A percentile compares a stretch with the other conserved stretches of the same genome.
phyloP scores from a whole-genome alignment of 257 asterid genomes.

The Primulina tabacum region DNA sequence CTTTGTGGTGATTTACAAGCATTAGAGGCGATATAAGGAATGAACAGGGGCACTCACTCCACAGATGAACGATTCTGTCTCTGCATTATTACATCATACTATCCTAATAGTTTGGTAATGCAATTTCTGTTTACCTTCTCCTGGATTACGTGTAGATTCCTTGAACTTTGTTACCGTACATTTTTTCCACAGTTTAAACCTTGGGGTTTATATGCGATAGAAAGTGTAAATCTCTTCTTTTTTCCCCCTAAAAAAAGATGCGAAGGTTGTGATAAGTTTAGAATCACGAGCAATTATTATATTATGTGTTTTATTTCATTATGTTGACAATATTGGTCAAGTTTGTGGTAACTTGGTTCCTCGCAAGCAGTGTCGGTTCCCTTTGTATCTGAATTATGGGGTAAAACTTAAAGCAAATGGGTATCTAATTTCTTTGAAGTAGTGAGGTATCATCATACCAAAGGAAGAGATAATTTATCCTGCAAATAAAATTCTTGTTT shows the following conservation, averaged over 20 bases:
- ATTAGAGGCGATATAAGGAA: constrained; percentile 17
- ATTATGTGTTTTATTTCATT: not conserved
- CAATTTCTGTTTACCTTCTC: not conserved
- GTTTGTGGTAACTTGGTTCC: too few species aligned
- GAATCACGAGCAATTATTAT: not conserved
- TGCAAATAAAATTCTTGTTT: too few species aligned
- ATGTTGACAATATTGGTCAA: too few species aligned
- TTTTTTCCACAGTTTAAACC: not conserved
- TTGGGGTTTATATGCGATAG: not conserved
- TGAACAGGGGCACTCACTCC: not conserved
- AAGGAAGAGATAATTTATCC: too few species aligned
- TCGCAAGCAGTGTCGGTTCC: too few species aligned
- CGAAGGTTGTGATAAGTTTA: too few species aligned
- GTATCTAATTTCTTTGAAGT: too few species aligned
- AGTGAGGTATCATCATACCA: too few species aligned
- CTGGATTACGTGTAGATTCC: not conserved
- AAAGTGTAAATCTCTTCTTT: not conserved
- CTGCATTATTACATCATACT: not conserved
- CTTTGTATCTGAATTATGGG: too few species aligned
- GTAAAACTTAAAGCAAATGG: too few species aligned
- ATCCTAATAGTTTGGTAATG: not conserved
- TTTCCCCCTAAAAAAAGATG: too few species aligned
- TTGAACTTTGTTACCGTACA: not conserved
- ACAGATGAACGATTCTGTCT: not conserved
- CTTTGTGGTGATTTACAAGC: constrained; percentile 73